These are phyloP conservation scores for Paracoccidioides lutzii DNA, from an alignment of 2,329 filamentous ascomycete species.

Conservation along the genomic window DNA sequence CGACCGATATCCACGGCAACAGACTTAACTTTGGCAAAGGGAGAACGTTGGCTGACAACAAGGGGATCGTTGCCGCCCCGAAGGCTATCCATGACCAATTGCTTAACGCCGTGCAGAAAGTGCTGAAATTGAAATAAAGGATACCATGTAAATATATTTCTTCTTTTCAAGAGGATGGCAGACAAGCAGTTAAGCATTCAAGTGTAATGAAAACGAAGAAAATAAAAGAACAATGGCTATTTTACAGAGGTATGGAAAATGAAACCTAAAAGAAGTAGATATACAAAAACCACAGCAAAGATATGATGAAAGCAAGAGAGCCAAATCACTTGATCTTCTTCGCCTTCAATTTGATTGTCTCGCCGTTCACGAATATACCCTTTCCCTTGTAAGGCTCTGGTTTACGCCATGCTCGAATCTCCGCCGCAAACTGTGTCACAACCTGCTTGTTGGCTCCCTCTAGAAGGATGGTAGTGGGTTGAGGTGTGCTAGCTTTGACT, in stretches of 20 bases:
- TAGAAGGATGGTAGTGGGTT: conserved; percentile 80
- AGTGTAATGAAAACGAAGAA: not conserved
- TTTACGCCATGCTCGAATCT: conserved; percentile 74
- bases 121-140: conserved; percentile 43
- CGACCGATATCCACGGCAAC: conserved; percentile 79
- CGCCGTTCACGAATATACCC: conserved; percentile 94
- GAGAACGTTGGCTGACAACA: conserved; percentile 76
- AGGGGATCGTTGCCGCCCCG: conserved; percentile 84
- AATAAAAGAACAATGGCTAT: conserved; percentile 12
- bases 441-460: conserved; percentile 78
- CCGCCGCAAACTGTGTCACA: conserved; percentile 81
- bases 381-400: conserved; percentile 99
- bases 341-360: conserved; percentile 95
- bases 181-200: too few relatives aligned
- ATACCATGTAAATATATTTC: not conserved
- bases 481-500: conserved; percentile 73
- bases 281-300: conserved; percentile 6
- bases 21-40: conserved; percentile 76
- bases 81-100: conserved; percentile 62
- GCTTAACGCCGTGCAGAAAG: conserved; percentile 67
- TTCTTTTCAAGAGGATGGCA: not conserved
- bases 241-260: conserved; percentile 2
- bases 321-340: conserved; percentile 77
- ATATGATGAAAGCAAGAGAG: not conserved
- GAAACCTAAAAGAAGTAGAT: conserved; percentile 2